Evolutionary conservation across 805 yeast species (phyloP).

Genomic region (Isabelozyma rhagii): DNA sequence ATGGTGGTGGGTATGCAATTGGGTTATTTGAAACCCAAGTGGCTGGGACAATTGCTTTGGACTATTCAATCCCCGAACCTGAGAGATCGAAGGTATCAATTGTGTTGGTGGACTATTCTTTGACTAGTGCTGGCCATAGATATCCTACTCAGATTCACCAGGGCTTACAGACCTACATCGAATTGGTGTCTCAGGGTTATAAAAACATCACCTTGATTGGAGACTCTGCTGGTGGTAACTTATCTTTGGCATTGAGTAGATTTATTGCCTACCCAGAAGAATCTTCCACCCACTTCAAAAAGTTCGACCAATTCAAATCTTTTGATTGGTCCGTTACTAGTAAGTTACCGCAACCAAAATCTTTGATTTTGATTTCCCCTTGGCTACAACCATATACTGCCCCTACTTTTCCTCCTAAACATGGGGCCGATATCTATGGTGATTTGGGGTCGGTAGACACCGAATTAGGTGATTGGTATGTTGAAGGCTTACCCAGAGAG

Average conservation of each 20-base stretch:
- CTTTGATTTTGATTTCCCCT: conserved; percentile 27
- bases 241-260: conserved; percentile 11
- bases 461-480: conserved; percentile 28
- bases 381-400: conserved; percentile 31
- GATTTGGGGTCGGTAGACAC: conserved; percentile 29
- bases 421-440: conserved; percentile 22
- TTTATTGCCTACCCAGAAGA: conserved; percentile 30
- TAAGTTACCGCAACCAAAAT: conserved; percentile 23
- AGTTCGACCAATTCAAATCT: conserved; percentile 12
- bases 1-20: conserved; percentile 25
- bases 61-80: conserved; percentile 15
- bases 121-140: conserved; percentile 14
- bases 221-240: conserved; percentile 18
- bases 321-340: neutral
- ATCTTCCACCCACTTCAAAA: conserved; percentile 17
- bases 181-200: conserved; percentile 11
- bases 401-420: conserved; percentile 16
- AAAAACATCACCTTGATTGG: conserved; percentile 14
- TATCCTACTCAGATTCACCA: conserved; percentile 25
- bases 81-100: conserved; percentile 12
- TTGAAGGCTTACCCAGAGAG: conserved; percentile 16
- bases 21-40: conserved; percentile 19
- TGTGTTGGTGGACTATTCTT: conserved; percentile 20
- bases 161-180: conserved; percentile 7
- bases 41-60: conserved; percentile 19